A percentile compares a stretch with the other conserved stretches of the same genome.
phyloP scores from a whole-genome alignment of 257 asterid species.

The Fraxinus pennsylvanica region DNA sequence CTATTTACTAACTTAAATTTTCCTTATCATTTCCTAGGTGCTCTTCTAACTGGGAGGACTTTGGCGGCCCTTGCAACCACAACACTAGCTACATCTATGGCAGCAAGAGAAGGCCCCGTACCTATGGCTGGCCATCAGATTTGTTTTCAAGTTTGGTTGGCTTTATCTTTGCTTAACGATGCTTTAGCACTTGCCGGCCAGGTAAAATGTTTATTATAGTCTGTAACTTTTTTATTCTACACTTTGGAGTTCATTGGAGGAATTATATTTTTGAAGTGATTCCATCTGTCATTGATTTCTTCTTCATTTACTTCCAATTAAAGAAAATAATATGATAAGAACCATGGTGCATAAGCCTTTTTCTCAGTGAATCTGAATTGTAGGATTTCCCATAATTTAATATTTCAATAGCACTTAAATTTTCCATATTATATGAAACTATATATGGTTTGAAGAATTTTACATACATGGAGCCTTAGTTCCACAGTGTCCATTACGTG shows the following conservation, averaged over 20 bases:
- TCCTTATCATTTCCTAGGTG: slow-evolving; percentile 55
- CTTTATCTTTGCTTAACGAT: slow-evolving; percentile 88
- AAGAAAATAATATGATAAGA: background rate
- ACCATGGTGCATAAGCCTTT: slow-evolving; percentile 13
- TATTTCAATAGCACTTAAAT: background rate
- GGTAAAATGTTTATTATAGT: slow-evolving; percentile 39
- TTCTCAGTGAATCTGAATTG: background rate
- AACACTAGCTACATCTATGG: slow-evolving; percentile 89
- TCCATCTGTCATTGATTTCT: background rate
- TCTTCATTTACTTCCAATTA: background rate
- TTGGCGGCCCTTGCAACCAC: slow-evolving; percentile 72
- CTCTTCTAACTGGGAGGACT: slow-evolving; percentile 77
- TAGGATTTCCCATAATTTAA: background rate
- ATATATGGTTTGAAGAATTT: background rate
- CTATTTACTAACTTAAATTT: slow-evolving; percentile 13
- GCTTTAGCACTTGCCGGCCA: slow-evolving; percentile 98
- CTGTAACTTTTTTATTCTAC: background rate
- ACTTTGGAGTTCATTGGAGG: slow-evolving; percentile 2
- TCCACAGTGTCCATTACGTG: slow-evolving; percentile 1
- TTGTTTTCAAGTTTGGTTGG: slow-evolving; percentile 93
- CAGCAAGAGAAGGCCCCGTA: slow-evolving; percentile 77
- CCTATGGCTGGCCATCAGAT: slow-evolving; percentile 93
- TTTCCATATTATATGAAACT: background rate
- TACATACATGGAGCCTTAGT: background rate
- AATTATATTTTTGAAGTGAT: slow-evolving; percentile 13